phyloP scores from a whole-genome alignment of 2,329 filamentous ascomycete genomes.

The Sordariomycetes sp. region DNA sequence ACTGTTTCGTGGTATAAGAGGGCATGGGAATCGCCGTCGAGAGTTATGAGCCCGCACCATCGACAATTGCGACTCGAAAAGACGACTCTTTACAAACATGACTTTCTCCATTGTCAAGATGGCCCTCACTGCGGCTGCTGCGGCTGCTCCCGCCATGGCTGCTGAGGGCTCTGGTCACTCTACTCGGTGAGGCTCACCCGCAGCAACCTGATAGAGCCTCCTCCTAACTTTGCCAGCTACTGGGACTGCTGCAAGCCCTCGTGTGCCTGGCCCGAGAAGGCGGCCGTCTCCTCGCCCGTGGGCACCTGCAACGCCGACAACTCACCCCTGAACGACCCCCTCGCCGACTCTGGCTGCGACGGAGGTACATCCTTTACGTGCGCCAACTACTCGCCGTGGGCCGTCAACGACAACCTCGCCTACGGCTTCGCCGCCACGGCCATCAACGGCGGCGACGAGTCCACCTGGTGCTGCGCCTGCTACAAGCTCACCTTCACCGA shows the following conservation, averaged over 20 bases:
- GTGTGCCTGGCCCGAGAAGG: slow-evolving; percentile 52
- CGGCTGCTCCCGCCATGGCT: slow-evolving; percentile 3
- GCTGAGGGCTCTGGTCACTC: slow-evolving; percentile 3
- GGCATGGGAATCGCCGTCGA: too few species aligned
- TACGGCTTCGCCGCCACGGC: slow-evolving; percentile 58
- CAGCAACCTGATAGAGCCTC: background rate
- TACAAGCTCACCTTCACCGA: slow-evolving; percentile 44
- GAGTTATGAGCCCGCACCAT: too few species aligned
- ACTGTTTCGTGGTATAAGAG: too few species aligned
- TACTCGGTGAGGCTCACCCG: slow-evolving; percentile 2
- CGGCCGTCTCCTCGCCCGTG: slow-evolving; percentile 38
- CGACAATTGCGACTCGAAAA: too few species aligned
- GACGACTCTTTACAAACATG: background rate
- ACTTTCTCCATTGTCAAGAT: slow-evolving; percentile 3
- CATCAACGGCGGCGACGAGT: slow-evolving; percentile 44
- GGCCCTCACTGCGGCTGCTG: slow-evolving; percentile 3
- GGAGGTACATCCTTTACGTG: slow-evolving; percentile 53
- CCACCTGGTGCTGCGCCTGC: slow-evolving; percentile 58
- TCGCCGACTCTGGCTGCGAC: slow-evolving; percentile 43
- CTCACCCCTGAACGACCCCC: slow-evolving; percentile 39
- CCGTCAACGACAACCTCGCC: slow-evolving; percentile 44
- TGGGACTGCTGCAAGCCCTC: slow-evolving; percentile 67
- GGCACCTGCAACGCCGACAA: slow-evolving; percentile 45
- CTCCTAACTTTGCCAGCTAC: slow-evolving; percentile 21
- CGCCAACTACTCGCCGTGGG: slow-evolving; percentile 53